A percentile compares a stretch with the other conserved stretches of the same genome.
phyloP scores from a whole-genome alignment of 192 early-diverging fungal genomes.

The Coemansia sp. region DNA sequence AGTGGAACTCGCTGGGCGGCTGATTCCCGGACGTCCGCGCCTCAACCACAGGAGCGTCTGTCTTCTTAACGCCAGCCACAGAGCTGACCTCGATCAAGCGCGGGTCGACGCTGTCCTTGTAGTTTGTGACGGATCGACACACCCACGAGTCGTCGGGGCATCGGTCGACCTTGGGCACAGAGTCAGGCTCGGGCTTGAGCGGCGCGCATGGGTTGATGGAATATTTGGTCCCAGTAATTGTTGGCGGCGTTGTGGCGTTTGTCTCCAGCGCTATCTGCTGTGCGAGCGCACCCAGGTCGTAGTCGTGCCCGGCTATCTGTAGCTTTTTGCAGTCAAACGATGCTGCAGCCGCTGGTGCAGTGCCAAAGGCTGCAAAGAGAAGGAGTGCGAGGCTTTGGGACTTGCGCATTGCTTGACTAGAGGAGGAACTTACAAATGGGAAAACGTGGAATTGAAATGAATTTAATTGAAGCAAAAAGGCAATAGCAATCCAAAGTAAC shows the following conservation, averaged over 20 bases:
- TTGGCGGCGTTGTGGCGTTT: slow-evolving; percentile 50
- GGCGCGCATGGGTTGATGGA: slow-evolving; percentile 51
- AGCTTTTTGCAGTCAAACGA: slow-evolving; percentile 53
- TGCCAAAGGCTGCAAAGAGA: background rate
- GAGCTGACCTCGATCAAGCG: slow-evolving; percentile 43
- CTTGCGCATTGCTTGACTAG: slow-evolving; percentile 33
- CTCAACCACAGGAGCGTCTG: slow-evolving; percentile 27
- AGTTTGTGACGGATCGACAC: slow-evolving; percentile 49
- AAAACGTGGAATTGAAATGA: background rate
- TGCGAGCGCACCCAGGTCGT: slow-evolving; percentile 43
- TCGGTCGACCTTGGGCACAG: slow-evolving; percentile 41
- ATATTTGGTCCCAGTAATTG: slow-evolving; percentile 37
- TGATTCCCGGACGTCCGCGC: slow-evolving; percentile 31
- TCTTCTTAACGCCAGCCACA: slow-evolving; percentile 27
- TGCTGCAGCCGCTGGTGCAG: slow-evolving; percentile 8
- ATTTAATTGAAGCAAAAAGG: background rate
- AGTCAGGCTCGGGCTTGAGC: slow-evolving; percentile 26
- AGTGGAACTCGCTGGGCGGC: slow-evolving; percentile 37
- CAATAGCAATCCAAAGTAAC: background rate
- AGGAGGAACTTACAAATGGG: background rate
- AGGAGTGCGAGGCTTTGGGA: background rate
- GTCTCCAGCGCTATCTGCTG: slow-evolving; percentile 26
- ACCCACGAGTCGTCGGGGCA: slow-evolving; percentile 46
- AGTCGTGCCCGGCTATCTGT: slow-evolving; percentile 37
- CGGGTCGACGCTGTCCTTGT: slow-evolving; percentile 34